Evolutionary conservation across 1,139 yeast genomes (phyloP).

Genomic region (Geotrichum armillariae): DNA sequence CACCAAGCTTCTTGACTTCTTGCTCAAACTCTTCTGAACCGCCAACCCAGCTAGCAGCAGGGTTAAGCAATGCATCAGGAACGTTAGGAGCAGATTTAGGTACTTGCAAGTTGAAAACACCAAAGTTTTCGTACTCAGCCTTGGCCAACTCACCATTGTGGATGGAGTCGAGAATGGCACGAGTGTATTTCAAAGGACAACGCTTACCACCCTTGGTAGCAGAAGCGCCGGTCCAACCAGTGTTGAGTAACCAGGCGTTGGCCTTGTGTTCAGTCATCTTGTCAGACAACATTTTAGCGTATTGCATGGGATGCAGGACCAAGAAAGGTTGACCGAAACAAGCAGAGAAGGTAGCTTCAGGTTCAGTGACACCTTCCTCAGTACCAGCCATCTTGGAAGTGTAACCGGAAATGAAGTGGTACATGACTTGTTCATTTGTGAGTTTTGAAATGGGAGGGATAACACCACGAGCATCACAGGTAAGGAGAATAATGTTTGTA

Average conservation of each 20-base stretch:
- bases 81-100: conserved; percentile 84
- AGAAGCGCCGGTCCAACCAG: conserved; percentile 98
- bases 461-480: conserved; percentile 98
- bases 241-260: conserved; percentile 93
- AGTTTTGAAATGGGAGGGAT: conserved; percentile 96
- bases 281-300: conserved; percentile 94
- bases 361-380: conserved; percentile 98
- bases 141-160: conserved; percentile 86
- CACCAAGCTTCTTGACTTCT: conserved; percentile 76
- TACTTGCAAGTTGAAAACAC: conserved; percentile 81
- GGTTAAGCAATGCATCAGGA: conserved; percentile 84
- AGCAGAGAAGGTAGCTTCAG: conserved; percentile 96
- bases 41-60: conserved; percentile 79
- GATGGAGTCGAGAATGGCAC: conserved; percentile 93
- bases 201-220: conserved; percentile 94
- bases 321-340: conserved; percentile 99
- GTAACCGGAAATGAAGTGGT: conserved; percentile 97
- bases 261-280: conserved; percentile 89
- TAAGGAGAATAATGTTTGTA: conserved; percentile 84
- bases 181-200: conserved; percentile 96
- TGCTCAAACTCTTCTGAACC: conserved; percentile 64
- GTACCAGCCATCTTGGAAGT: conserved; percentile 99
- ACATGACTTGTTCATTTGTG: conserved; percentile 96
- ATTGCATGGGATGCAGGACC: conserved; percentile 97
- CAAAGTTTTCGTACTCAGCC: conserved; percentile 80